Evolutionary conservation across 768 basidiomycete species (phyloP), one percentile per base, ranked within the genome.

Genomic region (Lyophyllum atratum): DNA sequence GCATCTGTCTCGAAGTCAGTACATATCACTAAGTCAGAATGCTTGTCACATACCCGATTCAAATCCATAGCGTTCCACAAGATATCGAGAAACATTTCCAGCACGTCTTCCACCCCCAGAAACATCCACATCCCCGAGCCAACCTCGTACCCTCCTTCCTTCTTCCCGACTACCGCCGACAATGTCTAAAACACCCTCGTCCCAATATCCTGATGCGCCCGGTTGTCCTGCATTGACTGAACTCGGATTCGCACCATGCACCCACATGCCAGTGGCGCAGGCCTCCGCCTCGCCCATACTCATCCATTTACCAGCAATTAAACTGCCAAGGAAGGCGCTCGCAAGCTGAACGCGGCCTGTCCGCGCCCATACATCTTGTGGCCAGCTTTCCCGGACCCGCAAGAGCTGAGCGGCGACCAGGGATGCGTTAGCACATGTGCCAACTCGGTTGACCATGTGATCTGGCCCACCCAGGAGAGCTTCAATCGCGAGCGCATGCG

Each of bases 81-180:
- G 78, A 65, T 92, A 93, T 65, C 85, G 77, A 2, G 89, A 85
- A 21, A 93, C 76, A 56, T 79, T 85, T 7, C 88, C 90, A 2
- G 81, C 74, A 44, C 85, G 81, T 58, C 85, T 75, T 19, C 84
- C 82, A 12, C 85, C 88, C 43, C 86, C 85, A 11, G 83, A 82
- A 31, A 79, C 67, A 63, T 92, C 89, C 10, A 92, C 92, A 29
- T 90, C 90, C n/a, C 92, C 92, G 6, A 94, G 74, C 89, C 91
- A 91, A 3, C 83, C 83, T 62, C 87, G 79, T 43, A 93, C 85
- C 44, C 85, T 75, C 61, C 85, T 74, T 2, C 85, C 90, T 63
- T 90, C 90, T 59, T 92, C 90, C 50, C 84, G 72, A 56, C 83
- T 85, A 0, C 92, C 90, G 37, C 87, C 89, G 21, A 93, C 82